Evolutionary conservation across 257 asterid genomes (phyloP).

Genomic region (Handroanthus guayacan): DNA sequence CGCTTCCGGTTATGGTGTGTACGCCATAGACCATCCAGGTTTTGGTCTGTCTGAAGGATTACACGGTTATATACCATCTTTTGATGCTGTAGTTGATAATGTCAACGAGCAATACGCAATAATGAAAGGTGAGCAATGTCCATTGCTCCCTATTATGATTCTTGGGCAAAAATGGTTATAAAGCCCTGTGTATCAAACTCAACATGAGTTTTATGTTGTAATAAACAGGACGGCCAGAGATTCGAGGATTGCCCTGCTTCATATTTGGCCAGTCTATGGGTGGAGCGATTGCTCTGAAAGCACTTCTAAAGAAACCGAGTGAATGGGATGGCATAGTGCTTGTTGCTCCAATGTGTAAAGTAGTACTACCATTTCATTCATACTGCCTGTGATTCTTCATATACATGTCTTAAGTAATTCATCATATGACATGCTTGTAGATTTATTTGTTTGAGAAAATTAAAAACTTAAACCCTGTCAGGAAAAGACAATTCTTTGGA

Average conservation of each 20-base stretch:
- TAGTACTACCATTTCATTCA: conserved; percentile 36
- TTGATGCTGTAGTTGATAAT: conserved; percentile 84
- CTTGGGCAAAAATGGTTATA: no score
- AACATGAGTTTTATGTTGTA: conserved; percentile 14
- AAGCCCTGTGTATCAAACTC: no score
- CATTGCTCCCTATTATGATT: no score
- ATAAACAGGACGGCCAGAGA: conserved; percentile 84
- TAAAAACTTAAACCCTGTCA: background rate
- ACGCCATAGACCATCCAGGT: conserved; percentile 98
- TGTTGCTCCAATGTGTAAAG: conserved; percentile 98
- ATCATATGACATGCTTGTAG: background rate
- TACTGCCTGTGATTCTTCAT: background rate
- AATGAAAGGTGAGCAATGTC: conserved; percentile 67
- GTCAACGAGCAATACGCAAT: conserved; percentile 70
- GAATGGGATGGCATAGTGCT: conserved; percentile 94
- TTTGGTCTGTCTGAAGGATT: conserved; percentile 97
- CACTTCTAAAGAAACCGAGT: conserved; percentile 68
- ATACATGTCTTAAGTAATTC: background rate
- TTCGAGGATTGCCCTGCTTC: conserved; percentile 75
- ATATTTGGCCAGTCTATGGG: conserved; percentile 99
- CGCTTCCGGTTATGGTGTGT: conserved; percentile 86
- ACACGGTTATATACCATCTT: conserved; percentile 88
- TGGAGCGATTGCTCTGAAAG: conserved; percentile 91
- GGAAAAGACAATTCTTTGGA: no score
- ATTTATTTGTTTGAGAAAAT: background rate